These are phyloP conservation scores for Psilocybe sp. DNA, from an alignment of 768 basidiomycete genomes.

Conservation along the genomic window DNA sequence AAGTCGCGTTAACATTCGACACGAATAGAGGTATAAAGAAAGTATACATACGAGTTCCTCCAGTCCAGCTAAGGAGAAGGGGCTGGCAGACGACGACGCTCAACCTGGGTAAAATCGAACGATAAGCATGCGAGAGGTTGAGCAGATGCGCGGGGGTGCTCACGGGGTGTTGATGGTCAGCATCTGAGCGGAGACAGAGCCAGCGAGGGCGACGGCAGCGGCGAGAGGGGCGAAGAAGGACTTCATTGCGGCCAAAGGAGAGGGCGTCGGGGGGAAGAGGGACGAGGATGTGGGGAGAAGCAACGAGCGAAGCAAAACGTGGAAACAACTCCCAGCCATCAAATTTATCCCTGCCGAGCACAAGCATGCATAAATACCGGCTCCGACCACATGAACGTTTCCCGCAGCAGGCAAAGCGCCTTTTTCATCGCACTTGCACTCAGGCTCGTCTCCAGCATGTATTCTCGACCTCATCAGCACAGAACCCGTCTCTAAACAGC, in stretches of 20 bases:
- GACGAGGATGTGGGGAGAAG: conserved; percentile 15
- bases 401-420: too few species aligned
- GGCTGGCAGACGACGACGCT: conserved; percentile 59
- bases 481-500: neutral
- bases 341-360: conserved; percentile 15
- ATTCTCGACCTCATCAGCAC: neutral
- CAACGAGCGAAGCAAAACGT: conserved; percentile 18
- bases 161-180: conserved; percentile 72
- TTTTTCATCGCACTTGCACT: too few species aligned
- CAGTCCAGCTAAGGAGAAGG: conserved; percentile 48
- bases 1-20: conserved; percentile 9
- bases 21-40: neutral
- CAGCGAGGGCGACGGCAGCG: conserved; percentile 37
- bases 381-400: neutral
- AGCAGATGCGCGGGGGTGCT: conserved; percentile 23
- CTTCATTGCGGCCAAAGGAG: conserved; percentile 41
- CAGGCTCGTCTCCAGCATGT: neutral
- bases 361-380: conserved; percentile 1
- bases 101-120: conserved; percentile 28
- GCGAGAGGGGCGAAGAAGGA: conserved; percentile 35
- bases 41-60: conserved; percentile 49
- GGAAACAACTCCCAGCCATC: conserved; percentile 18
- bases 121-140: conserved; percentile 3
- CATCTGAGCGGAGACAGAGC: conserved; percentile 45
- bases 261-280: conserved; percentile 21